These are phyloP conservation scores for Paraphoma sp. DNA, from an alignment of 2,329 filamentous ascomycete species.

Conservation along the genomic window DNA sequence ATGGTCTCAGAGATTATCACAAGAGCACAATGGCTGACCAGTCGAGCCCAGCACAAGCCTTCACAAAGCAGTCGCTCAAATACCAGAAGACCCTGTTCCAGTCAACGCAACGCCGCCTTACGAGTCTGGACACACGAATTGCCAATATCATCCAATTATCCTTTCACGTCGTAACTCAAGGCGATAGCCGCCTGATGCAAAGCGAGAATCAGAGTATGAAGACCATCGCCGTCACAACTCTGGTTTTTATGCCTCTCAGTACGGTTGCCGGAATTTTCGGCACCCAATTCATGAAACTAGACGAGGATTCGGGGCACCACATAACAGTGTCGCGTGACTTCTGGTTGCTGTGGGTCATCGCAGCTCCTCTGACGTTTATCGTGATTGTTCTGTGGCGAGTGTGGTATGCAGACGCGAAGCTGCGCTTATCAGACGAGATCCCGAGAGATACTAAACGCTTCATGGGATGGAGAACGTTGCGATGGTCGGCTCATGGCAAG, in stretches of 20 bases:
- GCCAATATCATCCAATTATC: conserved; percentile 49
- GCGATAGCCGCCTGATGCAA: conserved; percentile 45
- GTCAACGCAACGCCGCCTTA: conserved; percentile 42
- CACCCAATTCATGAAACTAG: conserved; percentile 35
- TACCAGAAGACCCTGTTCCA: conserved; percentile 43
- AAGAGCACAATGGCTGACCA: conserved; percentile 2
- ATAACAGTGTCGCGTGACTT: conserved; percentile 36
- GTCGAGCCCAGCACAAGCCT: conserved; percentile 9
- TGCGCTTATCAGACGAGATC: conserved; percentile 12
- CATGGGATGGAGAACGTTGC: conserved; percentile 23
- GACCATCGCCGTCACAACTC: conserved; percentile 53
- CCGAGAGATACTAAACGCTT: conserved; percentile 11
- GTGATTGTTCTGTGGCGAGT: conserved; percentile 29
- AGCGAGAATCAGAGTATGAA: conserved; percentile 54
- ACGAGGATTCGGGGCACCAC: conserved; percentile 24
- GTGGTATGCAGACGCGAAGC: conserved; percentile 30
- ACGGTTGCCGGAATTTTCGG: conserved; percentile 42
- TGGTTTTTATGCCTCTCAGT: conserved; percentile 53
- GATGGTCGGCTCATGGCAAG: background rate
- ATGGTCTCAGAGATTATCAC: conserved; percentile 31
- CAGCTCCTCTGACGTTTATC: conserved; percentile 27
- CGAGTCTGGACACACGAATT: conserved; percentile 46
- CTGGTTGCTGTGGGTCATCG: conserved; percentile 39
- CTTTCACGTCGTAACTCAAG: conserved; percentile 51
- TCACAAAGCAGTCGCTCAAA: conserved; percentile 27